Evolutionary conservation across 352 stramenopile genomes (phyloP), one percentile per base, ranked within the genome.

Genomic region (Pythium brachiatum): DNA sequence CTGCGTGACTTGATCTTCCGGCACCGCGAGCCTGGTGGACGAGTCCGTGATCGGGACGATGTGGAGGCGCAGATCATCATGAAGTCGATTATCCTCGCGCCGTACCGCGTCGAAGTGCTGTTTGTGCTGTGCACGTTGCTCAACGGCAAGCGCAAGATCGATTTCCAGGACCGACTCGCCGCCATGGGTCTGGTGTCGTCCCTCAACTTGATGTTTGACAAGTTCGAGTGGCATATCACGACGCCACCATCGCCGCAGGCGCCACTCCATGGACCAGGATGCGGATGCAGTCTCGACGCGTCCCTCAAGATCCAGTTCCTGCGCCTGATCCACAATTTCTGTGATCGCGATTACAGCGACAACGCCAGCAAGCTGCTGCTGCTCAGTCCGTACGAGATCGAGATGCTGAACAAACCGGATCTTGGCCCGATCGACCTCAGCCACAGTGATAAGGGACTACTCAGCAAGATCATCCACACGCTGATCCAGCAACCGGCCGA

Each of bases 61-160:
- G 70, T 78, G 1, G 81, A 92, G 57, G 81, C 79, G 0, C 78
- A 90, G 50, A 76, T 97, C 20, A 85, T 98, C 32, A 96, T 98
- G 78, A 97, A 97, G 67, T 93, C 88, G 15, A 90, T 98, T 43
- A 75, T 97, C n/a, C 59, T 98, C 16, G 86, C 87, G 3, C 90
- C 90, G 21, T 97, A 97, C 64, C 92, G 97, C 47, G 95, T 99
- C 0, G 95, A 99, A 72, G 89, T 99, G 58, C 79, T 99, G 18
- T 99, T 99, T 69, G 93, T 99, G 18, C 74, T 99, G 2, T 98
- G 94, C 64, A 98, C 93, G 13, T 70, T 99, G 20, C 72, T 98
- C n/a, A 97, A 97, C 20, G 93, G 94, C 41, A 94, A 97, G 57
- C 80, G 95, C 34, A 98, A 98, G 76, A 81, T 97, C 31, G 87